Evolutionary conservation across 2,329 filamentous ascomycete species (phyloP), one percentile per base, ranked within the genome.

Genomic region (Microcera coccophila): DNA sequence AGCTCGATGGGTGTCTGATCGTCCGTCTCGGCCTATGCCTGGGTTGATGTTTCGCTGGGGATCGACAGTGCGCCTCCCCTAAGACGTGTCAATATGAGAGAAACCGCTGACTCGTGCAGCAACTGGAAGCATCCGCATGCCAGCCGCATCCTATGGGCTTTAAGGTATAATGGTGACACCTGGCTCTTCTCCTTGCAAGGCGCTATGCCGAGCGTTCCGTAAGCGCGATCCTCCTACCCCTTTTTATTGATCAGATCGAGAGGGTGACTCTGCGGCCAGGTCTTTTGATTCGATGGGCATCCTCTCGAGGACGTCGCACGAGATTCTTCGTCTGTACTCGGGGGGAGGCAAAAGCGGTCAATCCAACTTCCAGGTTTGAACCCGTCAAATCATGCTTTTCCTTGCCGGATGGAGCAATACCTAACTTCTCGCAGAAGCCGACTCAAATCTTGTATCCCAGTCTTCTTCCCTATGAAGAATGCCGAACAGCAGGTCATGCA

Each of bases 1-100:
- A 77, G 73, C 1, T 77, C 67, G 0, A 62, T 65, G 0, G 70
- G 69, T 0, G 62, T 62, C 1, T 68, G 61, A 4, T 67, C 65
- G 0, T 62, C 65, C 1, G 47, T 71, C 1, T 66, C 62, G 1
- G 60, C 64, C 0, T 74, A 74, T 22, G 62, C 62, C 10, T 74
- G 71, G 71, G 57, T 74, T 0, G 71, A 74, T 22, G 36, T 40
- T 0, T 44, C 38, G 1, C 36, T 55, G 50, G 53, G 44, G 10
- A 50, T 42, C 3, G 54, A 53, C 16, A 49, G 29, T 32, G 15
- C 15, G 29, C 22, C 22, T 26, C 22, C 22, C 22, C 22, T 26
- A 26, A 26, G 22, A 26, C 22, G 12, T 26, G 22, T 26, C 22
- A 26, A 26, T 26, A 26, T 26, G 22, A 26, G 12, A 26, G 22